Evolutionary conservation across 2,329 filamentous ascomycete species (phyloP).

Genomic region (Ophiostoma himal-ulmi): DNA sequence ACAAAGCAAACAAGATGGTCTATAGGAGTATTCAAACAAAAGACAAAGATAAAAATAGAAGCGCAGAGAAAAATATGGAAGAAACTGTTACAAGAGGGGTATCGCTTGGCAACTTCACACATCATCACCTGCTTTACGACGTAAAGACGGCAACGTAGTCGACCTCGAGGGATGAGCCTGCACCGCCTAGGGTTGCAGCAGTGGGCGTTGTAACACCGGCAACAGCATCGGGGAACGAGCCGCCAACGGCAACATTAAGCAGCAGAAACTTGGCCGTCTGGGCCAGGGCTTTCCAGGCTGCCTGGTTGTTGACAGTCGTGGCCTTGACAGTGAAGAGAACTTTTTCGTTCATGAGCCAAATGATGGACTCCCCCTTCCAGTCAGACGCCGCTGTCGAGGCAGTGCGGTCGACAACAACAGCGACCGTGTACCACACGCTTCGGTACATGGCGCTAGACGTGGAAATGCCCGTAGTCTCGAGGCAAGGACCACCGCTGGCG

Average conservation of each 20-base stretch:
- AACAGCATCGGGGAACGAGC: conserved; percentile 37
- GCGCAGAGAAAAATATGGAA: neutral
- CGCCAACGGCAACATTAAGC: conserved; percentile 52
- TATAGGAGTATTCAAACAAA: conserved; percentile 7
- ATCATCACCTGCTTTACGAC: conserved; percentile 7
- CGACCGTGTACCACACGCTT: conserved; percentile 42
- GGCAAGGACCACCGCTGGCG: conserved; percentile 37
- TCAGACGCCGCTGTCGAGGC: conserved; percentile 31
- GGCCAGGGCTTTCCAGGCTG: conserved; percentile 46
- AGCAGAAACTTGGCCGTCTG: conserved; percentile 48
- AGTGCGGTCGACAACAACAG: conserved; percentile 46
- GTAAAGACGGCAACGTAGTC: conserved; percentile 44
- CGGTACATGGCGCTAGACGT: conserved; percentile 27
- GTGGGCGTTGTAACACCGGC: conserved; percentile 38
- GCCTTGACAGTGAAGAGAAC: conserved; percentile 43
- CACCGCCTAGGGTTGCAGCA: conserved; percentile 40
- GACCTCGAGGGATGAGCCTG: conserved; percentile 47
- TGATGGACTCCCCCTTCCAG: conserved; percentile 46
- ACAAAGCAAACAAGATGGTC: neutral
- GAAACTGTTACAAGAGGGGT: neutral
- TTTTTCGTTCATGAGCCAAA: conserved; percentile 45
- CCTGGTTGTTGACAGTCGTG: conserved; percentile 39
- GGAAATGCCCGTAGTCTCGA: conserved; percentile 37
- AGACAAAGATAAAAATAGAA: neutral
- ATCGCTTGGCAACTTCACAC: neutral